Base-by-base conservation (phyloP, 352 stramenopile genomes). In the Globisporangium sylvaticum region DNA sequence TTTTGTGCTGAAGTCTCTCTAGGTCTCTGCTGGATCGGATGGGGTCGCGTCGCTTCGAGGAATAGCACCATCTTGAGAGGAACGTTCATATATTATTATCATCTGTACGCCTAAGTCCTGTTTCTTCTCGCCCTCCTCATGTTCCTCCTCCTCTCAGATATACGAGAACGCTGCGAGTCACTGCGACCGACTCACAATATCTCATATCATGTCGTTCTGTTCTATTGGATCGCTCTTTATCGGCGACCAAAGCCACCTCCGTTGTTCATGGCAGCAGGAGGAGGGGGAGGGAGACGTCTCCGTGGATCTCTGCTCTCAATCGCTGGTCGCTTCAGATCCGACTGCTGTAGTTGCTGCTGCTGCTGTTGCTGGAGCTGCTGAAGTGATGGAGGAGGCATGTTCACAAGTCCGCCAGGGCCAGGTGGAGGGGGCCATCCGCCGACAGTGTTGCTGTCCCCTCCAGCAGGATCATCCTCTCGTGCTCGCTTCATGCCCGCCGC, bases 401-500 rank as follows among this genome's bases (percentile, higher is more conserved):
- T 52, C 22, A 65, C n/a, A 15, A 70, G 4, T 7, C 44, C 65
- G 20, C 58, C 25, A n/a, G 65, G 34, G 25, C 58, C 58, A 34
- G 65, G 24, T 27, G 58, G 65, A 34, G 65, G 65, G 0, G 65
- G 65, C 65, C 57, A 65, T 34, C 58, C 57, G 2, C 65, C 32
- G 9, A 34, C 56, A 37, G 37, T 50, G 42, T 7, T 48, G 6
- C 18, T 31, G 18, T 58, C 53, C 24, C 32, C 31, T 42, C 42
- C 54, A 55, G n/a, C 22, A 39, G 18, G 18, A 6, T 68, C 42
- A 10, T 70, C 58, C 27, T 70, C 65, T 2, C 65, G 65, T 15
- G 42, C 58, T n/a, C 65, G 65, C 29, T 70, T 70, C 65, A 46
- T 70, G 44, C 37, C 56, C 25, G 27, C 63, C 62, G 75, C 67